Base-by-base conservation (phyloP, 2,329 filamentous ascomycete genomes). In the Ceratocystis papillata region DNA sequence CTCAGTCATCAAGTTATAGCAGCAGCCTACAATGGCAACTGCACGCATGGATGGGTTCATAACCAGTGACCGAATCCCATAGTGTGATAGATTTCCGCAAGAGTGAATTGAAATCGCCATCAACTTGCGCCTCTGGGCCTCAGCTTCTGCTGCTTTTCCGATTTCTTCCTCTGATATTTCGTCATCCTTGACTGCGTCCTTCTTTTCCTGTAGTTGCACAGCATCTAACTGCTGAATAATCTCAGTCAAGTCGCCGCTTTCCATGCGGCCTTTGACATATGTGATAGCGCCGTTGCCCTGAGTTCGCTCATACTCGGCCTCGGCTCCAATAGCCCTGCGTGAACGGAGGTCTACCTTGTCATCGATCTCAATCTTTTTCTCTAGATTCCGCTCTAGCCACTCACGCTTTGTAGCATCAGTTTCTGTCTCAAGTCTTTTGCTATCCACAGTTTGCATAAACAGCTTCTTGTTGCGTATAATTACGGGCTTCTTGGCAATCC, bases 31-130 rank as follows among this genome's bases (percentile, higher is more conserved):
- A 73, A 99, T 92, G 67, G 93, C 93, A 25, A 97, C 87, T n/a
- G 91, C 90, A 41, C 85, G 84, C 65, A 97, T 92, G 3, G 86
- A 83, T 0, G 88, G 87, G 73, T 96, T 97, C 67, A 95, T 77
- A 1, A 92, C 77, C 22, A 99, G 82, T 0, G 93, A 95, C 15
- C 90, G 86, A 67, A 99, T 87, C 8, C 89, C 94, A 73, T 95
- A 92, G 75, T 99, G 94, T 0, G 95, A 88, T n/a, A 99, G 84
- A 71, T 99, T 97, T 33, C 94, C 94, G 73, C 94, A 99, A 0
- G 93, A 97, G 75, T 99, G 94, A 20, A 99, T 89, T 0, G 94
- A 97, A 37, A 97, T 87, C 17, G 93, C 89, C 87, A 96, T 91
- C 46, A 95, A 79, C 67, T 75, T 72, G 6, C 62, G 63, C 22